Evolutionary conservation across 805 yeast genomes (phyloP).

Genomic region (Lachancea mirantina): DNA sequence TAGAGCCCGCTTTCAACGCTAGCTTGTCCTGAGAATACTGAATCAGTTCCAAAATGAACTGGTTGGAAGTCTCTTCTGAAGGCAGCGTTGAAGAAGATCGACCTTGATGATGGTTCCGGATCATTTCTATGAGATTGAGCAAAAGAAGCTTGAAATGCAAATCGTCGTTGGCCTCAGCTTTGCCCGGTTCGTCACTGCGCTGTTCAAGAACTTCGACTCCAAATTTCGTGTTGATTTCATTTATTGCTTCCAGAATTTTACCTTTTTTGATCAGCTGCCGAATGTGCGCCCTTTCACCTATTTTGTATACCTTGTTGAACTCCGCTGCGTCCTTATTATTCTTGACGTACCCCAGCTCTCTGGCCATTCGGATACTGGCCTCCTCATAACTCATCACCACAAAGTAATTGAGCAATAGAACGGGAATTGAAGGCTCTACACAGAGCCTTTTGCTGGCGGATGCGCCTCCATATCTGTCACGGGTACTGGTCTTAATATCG

Average conservation of each 20-base stretch:
- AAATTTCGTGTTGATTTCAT: conserved; percentile 25
- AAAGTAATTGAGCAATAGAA: conserved; percentile 61
- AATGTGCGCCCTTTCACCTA: conserved; percentile 21
- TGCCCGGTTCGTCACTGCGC: conserved; percentile 32
- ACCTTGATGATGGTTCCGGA: conserved; percentile 37
- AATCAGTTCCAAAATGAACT: conserved; percentile 48
- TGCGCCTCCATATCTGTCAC: background rate
- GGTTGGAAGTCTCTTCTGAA: conserved; percentile 34
- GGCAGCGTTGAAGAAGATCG: conserved; percentile 13
- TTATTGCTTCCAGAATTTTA: conserved; percentile 23
- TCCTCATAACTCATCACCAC: conserved; percentile 71
- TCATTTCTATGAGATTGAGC: conserved; percentile 73
- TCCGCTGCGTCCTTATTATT: conserved; percentile 24
- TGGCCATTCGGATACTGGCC: conserved; percentile 55
- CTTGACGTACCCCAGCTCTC: conserved; percentile 39
- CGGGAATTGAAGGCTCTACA: conserved; percentile 35
- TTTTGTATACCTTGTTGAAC: conserved; percentile 26
- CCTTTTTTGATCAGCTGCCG: conserved; percentile 23
- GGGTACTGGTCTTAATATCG: conserved; percentile 1
- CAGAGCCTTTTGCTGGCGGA: conserved; percentile 6
- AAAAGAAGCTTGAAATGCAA: conserved; percentile 69
- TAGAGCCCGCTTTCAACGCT: conserved; percentile 53
- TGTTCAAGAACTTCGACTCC: conserved; percentile 23
- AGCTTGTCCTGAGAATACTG: conserved; percentile 55
- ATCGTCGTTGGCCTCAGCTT: conserved; percentile 45